Evolutionary conservation across 306 rosid species (phyloP), one percentile per base, ranked within the genome.

Genomic region (barrel medic (Medicago truncatula)): DNA sequence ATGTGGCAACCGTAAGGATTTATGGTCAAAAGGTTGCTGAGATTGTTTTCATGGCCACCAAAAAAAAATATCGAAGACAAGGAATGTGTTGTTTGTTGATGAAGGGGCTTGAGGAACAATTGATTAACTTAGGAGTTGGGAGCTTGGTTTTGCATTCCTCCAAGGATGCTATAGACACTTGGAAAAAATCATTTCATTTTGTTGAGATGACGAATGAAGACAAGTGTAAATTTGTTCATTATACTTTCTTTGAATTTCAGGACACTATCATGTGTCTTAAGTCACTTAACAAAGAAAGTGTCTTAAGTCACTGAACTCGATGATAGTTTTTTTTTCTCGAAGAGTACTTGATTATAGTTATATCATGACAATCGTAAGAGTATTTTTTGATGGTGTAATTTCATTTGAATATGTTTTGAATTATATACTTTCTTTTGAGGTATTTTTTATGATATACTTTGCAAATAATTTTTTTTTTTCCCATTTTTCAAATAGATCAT

Each of bases 21-120:
- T 74, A 36, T 67, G 89, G 89, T 1, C 41, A 76, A 9, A 81
- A 60, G 62, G 81, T 91, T 40, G 89, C 88, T 2, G 96, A 93
- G 71, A 74, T 93, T 17, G 96, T 95, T 10, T 88, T 93, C 2
- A 86, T 93, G 11, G 95, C 79, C 4, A 93, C 98, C 1, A 78
- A 76, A 20, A 62, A 44, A 41, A 74, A 65, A n/a, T 58, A 70
- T 71, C 81, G 96, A 9, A 63, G 77, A n/a, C 77, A 0, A 1
- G 96, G 97, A 17, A 81, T 93, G 97, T 87, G 98, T 34, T n/a
- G 81, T 0, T 11, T 75, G 5, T 38, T 88, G 88, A 86, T 93
- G 90, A 20, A 71, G 9, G 88, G 79, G 85, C 88, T 93, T 38
- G 89, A 91, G 74, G 78, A 65, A 14, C 77, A 59, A 81, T 80